Base-by-base conservation (phyloP, 306 rosid species). In the Arachis stenosperma region DNA sequence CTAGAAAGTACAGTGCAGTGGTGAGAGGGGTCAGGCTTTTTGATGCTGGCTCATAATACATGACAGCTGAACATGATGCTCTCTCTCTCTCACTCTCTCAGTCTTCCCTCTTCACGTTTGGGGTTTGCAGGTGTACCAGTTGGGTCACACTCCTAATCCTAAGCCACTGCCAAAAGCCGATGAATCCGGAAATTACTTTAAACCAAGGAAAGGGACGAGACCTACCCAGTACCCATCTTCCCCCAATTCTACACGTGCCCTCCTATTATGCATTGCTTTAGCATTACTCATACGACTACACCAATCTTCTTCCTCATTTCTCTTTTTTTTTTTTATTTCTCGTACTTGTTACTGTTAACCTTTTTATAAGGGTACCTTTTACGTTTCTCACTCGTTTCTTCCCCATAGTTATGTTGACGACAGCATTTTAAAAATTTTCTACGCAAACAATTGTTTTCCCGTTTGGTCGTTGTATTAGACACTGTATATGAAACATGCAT, bases 181-280 rank as follows among this genome's bases (percentile, higher is more conserved):
- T 51, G 88, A 89, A 65, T 69, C 83, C 90, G 90, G 81, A 73
- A 66, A 66, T 58, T 59, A 51, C 82, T 79, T 74, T 75, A 64
- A 70, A 67, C 58, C 56, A 29, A 57, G 73, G 74, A 68, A 68
- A 70, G 85, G 46, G 81, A 68, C 83, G 15, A 67, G 71, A 76
- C 86, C 68, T 65, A 17, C 52, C 9, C 5, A 39, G 12, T 65
- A 29, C 52, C 9, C 5, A 39, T n/a, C 4, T 42, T 42, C 9
- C 75, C 84, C 76, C 51, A 43, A 15, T 56, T 72, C 56, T 37
- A 81, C 85, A 79, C 91, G 79, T 89, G 88, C 22, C 82, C 12
- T 33, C 37, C 4, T 33, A 33, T 33, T 33, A 33, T 7, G 8
- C 56, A 36, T 5, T n/a, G 8, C 57, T 48, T 3, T 43, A 14